Conservation (phyloP, 2,329 filamentous ascomycete species). For the Microthyrium microscopicum region DNA sequence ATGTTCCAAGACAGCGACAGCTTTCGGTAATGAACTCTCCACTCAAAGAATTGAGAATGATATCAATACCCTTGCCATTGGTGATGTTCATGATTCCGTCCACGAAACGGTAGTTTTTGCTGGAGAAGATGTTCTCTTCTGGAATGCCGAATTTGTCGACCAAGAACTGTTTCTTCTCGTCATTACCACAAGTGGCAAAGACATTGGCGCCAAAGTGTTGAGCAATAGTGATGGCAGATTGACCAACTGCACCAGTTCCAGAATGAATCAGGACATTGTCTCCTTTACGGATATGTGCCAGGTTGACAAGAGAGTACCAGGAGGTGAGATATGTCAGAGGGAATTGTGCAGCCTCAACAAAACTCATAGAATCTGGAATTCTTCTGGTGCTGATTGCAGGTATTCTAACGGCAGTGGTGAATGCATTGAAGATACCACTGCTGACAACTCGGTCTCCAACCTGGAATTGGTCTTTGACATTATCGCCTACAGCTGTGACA, state of each 20-base stretch:
- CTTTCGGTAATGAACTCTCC: constrained; percentile 14
- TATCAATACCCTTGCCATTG: constrained; percentile 17
- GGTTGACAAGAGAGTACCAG: constrained; percentile 16
- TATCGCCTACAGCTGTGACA: constrained; percentile 1
- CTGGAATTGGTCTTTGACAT: background rate
- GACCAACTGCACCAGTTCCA: constrained; percentile 15
- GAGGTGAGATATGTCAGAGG: constrained; percentile 13
- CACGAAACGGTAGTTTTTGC: constrained; percentile 13
- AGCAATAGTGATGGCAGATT: constrained; percentile 16
- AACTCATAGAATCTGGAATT: constrained; percentile 9
- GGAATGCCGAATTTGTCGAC: constrained; percentile 12
- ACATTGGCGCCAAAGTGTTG: constrained; percentile 13
- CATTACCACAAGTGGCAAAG: constrained; percentile 14
- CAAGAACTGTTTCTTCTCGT: constrained; percentile 12
- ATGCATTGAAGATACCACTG: too few species aligned
- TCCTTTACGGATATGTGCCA: constrained; percentile 15
- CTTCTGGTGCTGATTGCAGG: too few species aligned
- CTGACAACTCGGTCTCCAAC: constrained; percentile 6
- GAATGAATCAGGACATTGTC: constrained; percentile 18
- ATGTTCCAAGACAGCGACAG: constrained; percentile 13
- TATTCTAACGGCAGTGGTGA: background rate
- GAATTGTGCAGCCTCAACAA: constrained; percentile 12
- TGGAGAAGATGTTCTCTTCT: constrained; percentile 18
- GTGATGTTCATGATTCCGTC: constrained; percentile 13
- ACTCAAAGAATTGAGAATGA: constrained; percentile 17